A percentile compares a stretch with the other conserved stretches of the same genome.
Evolutionary conservation across 805 yeast species (phyloP).

Genomic region (Candida pini): DNA sequence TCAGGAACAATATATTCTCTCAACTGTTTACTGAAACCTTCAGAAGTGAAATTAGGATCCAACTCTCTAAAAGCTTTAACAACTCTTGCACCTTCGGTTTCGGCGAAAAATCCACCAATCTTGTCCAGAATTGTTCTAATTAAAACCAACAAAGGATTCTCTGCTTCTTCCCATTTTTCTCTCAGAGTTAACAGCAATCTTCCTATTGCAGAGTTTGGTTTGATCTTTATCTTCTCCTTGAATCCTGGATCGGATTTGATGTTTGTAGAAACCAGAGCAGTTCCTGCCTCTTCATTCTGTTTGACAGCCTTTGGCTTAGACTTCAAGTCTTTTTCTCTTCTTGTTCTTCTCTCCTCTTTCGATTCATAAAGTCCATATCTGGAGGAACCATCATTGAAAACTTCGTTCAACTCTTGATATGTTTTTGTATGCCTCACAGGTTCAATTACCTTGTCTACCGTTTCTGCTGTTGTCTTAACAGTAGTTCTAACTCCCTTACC

Average conservation of each 20-base stretch:
- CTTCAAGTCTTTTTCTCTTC: conserved; percentile 59
- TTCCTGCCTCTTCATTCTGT: conserved; percentile 78
- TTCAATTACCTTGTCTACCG: conserved; percentile 80
- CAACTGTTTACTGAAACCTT: conserved; percentile 72
- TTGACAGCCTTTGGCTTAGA: conserved; percentile 61
- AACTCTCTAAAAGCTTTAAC: conserved; percentile 75
- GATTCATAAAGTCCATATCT: conserved; percentile 90
- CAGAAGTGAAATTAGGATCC: conserved; percentile 84
- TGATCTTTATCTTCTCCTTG: conserved; percentile 59
- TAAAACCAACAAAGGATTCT: conserved; percentile 79
- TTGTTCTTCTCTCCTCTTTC: conserved; percentile 70
- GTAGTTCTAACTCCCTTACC: conserved; percentile 85
- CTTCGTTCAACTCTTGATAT: conserved; percentile 83
- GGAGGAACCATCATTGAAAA: conserved; percentile 87
- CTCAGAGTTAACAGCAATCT: conserved; percentile 54
- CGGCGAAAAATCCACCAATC: conserved; percentile 85
- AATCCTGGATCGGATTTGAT: conserved; percentile 49
- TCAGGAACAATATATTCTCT: conserved; percentile 95
- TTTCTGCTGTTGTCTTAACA: conserved; percentile 76
- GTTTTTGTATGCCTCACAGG: conserved; percentile 90
- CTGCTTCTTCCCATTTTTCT: conserved; percentile 86
- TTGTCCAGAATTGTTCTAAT: conserved; percentile 77
- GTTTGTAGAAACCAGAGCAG: conserved; percentile 76
- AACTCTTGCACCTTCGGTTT: conserved; percentile 95
- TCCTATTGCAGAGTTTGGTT: conserved; percentile 65